These are phyloP conservation scores for Rhodamnia argentea DNA, from an alignment of 345 rosid species.

Conservation along the genomic window DNA sequence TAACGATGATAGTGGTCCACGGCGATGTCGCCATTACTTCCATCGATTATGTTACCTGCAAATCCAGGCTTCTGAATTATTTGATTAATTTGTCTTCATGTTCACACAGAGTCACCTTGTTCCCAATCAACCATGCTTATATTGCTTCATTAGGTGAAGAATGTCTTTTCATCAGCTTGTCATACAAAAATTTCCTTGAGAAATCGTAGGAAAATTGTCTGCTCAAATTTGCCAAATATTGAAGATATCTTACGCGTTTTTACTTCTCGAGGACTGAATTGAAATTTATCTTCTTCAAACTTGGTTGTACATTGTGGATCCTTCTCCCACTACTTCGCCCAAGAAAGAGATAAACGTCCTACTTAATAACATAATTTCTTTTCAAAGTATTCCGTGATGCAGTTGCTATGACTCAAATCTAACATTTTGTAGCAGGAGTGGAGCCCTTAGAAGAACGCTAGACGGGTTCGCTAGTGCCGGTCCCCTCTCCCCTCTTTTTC, in stretches of 20 bases:
- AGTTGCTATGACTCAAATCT: not conserved
- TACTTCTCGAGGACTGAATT: not conserved
- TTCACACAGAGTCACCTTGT: not conserved
- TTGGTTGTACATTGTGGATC: not conserved
- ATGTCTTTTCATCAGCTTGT: not conserved
- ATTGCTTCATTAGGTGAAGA: not conserved
- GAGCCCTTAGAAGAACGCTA: not conserved
- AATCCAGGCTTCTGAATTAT: not conserved
- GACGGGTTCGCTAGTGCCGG: not conserved
- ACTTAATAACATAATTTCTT: not conserved
- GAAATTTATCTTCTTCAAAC: not conserved
- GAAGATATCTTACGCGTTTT: not conserved
- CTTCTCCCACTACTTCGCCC: not conserved
- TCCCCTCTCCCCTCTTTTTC: too few species aligned
- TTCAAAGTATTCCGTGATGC: accelerated
- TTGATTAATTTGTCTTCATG: not conserved
- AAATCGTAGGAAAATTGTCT: not conserved
- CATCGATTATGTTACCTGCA: conserved; percentile 43
- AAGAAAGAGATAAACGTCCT: too few species aligned
- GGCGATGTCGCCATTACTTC: conserved; percentile 56
- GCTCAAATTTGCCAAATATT: not conserved
- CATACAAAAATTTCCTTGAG: not conserved
- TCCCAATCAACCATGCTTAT: not conserved
- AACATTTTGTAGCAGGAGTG: not conserved
- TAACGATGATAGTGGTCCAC: conserved; percentile 67